phyloP scores from a whole-genome alignment of 2,329 filamentous ascomycete genomes.

The Fusarium pilosicola region DNA sequence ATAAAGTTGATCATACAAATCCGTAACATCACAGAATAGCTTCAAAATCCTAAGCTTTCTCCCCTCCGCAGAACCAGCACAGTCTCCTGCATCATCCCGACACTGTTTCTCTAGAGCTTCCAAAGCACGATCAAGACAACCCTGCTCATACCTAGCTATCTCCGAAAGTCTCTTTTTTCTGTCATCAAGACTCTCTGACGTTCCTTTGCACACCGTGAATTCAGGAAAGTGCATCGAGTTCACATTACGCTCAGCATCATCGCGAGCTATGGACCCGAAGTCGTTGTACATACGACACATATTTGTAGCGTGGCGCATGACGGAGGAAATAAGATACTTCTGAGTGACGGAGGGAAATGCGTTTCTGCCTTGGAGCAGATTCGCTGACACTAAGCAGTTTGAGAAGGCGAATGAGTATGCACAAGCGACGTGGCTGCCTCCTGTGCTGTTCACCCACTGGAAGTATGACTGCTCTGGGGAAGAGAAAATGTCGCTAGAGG shows the following conservation, averaged over 20 bases:
- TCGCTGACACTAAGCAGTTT: background rate
- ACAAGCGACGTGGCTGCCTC: background rate
- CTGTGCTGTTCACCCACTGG: background rate
- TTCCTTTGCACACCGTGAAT: rapidly evolving
- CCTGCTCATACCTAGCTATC: background rate
- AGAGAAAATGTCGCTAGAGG: background rate
- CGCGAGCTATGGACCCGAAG: background rate
- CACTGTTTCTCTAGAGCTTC: background rate
- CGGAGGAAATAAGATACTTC: background rate
- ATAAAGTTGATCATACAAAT: conserved; percentile 1
- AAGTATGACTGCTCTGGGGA: background rate
- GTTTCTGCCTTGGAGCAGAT: background rate
- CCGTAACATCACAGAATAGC: background rate
- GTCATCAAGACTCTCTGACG: rapidly evolving
- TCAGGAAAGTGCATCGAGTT: conserved; percentile 1
- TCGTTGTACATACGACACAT: conserved; percentile 11
- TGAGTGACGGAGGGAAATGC: background rate
- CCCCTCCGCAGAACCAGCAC: background rate
- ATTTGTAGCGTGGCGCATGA: background rate
- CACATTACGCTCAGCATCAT: background rate
- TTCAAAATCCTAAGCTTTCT: background rate
- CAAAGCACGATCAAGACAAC: background rate
- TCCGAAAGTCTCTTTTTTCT: background rate
- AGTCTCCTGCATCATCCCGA: too few relatives aligned
- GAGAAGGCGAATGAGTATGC: background rate